Evolutionary conservation across 225 moss, liverwort and hornwort species (phyloP).

Genomic region (Anthoceros angustus): DNA sequence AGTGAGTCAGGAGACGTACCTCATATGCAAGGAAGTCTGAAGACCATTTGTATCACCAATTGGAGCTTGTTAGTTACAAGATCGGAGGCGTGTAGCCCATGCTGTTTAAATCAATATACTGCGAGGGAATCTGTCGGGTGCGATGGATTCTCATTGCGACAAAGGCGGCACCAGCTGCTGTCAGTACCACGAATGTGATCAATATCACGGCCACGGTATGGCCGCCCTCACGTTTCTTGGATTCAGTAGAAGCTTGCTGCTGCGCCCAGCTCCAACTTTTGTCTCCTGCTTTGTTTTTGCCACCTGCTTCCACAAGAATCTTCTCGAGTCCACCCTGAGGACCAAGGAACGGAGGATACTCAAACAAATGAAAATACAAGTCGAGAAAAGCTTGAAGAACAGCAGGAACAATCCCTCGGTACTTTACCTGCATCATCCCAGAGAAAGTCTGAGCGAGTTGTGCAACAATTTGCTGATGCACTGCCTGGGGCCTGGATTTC

Average conservation of each 20-base stretch:
- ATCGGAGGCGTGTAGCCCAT: constrained; percentile 95
- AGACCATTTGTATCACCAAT: too few species aligned
- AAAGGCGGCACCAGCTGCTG: constrained; percentile 44
- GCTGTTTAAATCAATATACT: constrained; percentile 90
- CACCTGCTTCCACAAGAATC: constrained; percentile 57
- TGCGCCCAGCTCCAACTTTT: constrained; percentile 53
- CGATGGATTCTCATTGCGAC: constrained; percentile 41
- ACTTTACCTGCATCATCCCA: constrained; percentile 72
- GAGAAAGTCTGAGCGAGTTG: constrained; percentile 73
- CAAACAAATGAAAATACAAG: too few species aligned
- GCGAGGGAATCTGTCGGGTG: constrained; percentile 57
- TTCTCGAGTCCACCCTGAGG: constrained; percentile 78
- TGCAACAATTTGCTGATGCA: constrained; percentile 81
- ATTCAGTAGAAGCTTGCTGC: constrained; percentile 18
- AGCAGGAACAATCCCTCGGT: background rate
- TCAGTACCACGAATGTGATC: constrained; percentile 39
- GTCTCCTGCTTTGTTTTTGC: constrained; percentile 30
- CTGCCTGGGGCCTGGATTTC: constrained; percentile 48
- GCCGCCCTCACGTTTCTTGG: constrained; percentile 23
- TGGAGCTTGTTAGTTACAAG: constrained; percentile 18
- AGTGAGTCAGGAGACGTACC: too few species aligned
- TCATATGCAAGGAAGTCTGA: too few species aligned
- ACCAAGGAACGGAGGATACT: too few species aligned
- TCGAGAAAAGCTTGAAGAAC: background rate
- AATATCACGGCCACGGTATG: constrained; percentile 29